Evolutionary conservation across 768 basidiomycete genomes (phyloP).

Genomic region (Rhodosporidiobolus odoratus): DNA sequence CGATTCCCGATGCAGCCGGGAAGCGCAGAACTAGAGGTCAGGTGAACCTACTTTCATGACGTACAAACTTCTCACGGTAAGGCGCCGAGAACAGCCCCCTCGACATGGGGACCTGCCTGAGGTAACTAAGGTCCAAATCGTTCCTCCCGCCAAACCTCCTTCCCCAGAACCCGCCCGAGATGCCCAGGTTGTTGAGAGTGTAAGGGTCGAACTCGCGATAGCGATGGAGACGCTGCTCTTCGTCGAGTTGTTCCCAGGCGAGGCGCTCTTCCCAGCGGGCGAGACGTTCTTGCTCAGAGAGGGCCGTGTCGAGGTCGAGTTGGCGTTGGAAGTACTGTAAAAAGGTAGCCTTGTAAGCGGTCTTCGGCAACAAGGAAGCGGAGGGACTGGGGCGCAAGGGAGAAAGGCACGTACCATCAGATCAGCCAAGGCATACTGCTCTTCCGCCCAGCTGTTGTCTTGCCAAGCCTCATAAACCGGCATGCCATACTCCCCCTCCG

Average conservation of each 20-base stretch:
- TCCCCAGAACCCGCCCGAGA: conserved; percentile 27
- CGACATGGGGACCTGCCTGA: conserved; percentile 14
- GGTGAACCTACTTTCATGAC: neutral
- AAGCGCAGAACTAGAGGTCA: neutral
- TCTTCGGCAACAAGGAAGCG: neutral
- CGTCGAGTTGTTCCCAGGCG: conserved; percentile 27
- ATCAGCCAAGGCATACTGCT: conserved; percentile 27
- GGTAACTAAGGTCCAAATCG: conserved; percentile 22
- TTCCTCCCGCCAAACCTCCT: conserved; percentile 7
- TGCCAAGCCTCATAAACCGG: conserved; percentile 9
- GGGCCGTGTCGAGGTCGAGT: conserved; percentile 24
- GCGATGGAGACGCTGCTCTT: neutral
- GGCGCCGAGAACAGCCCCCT: conserved; percentile 23
- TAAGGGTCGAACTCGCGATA: conserved; percentile 3
- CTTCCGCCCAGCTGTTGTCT: conserved; percentile 3
- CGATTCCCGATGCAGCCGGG: neutral
- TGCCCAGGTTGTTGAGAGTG: conserved; percentile 11
- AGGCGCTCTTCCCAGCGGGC: conserved; percentile 26
- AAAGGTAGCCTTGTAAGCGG: neutral
- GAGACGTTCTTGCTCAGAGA: conserved; percentile 13
- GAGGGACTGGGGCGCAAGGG: neutral
- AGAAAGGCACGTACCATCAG: conserved; percentile 12
- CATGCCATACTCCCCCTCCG: neutral
- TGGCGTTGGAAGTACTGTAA: conserved; percentile 23
- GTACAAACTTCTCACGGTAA: conserved; percentile 9